These are phyloP conservation scores for Clonostachys sp. DNA, from an alignment of 2,329 filamentous ascomycete species.

Conservation along the genomic window DNA sequence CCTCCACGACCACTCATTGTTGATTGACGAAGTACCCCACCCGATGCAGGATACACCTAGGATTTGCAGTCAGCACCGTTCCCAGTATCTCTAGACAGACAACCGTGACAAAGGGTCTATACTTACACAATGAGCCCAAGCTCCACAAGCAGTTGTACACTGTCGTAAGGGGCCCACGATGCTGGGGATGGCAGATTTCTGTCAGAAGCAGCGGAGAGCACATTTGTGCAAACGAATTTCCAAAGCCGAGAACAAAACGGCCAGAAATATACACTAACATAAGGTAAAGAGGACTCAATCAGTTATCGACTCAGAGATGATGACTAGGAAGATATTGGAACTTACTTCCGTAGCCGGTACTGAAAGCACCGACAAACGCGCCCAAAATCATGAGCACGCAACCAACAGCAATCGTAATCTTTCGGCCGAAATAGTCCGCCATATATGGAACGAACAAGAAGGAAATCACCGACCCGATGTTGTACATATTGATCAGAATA, in stretches of 20 bases:
- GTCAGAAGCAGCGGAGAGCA: slow-evolving; percentile 59
- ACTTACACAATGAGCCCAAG: slow-evolving; percentile 38
- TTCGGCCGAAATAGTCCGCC: slow-evolving; percentile 49
- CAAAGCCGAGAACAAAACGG: slow-evolving; percentile 49
- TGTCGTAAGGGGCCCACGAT: slow-evolving; percentile 59
- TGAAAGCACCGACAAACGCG: slow-evolving; percentile 49
- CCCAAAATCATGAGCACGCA: slow-evolving; percentile 51
- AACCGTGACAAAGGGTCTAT: background rate
- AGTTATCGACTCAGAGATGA: background rate
- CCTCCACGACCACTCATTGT: slow-evolving; percentile 62
- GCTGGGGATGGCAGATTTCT: slow-evolving; percentile 64
- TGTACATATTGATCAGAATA: slow-evolving; percentile 47
- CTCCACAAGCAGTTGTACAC: slow-evolving; percentile 69
- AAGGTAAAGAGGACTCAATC: background rate
- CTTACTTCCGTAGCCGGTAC: slow-evolving; percentile 29
- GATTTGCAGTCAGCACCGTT: background rate
- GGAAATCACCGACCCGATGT: slow-evolving; percentile 42
- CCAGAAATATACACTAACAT: slow-evolving; percentile 29
- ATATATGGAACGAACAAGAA: slow-evolving; percentile 44
- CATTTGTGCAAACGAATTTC: slow-evolving; percentile 60
- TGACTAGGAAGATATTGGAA: background rate
- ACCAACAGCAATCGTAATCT: slow-evolving; percentile 47
- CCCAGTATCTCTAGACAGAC: too few relatives aligned
- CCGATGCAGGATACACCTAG: slow-evolving; percentile 55
- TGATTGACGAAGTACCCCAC: slow-evolving; percentile 56